These are phyloP conservation scores for Gyrodon lividus DNA, from an alignment of 768 basidiomycete species.

Conservation along the genomic window DNA sequence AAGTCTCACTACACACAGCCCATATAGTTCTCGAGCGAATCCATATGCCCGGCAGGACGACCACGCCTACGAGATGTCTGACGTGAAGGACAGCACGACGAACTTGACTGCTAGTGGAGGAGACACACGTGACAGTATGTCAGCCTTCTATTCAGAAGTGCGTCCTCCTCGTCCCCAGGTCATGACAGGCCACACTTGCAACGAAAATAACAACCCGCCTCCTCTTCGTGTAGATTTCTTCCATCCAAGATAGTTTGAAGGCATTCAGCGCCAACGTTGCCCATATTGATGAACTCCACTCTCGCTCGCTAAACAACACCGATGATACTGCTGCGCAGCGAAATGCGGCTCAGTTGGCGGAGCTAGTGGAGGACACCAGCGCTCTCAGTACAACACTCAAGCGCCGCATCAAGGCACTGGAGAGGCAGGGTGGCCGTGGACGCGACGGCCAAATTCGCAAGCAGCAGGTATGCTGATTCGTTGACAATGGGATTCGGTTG, in stretches of 20 bases:
- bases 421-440: slow-evolving; percentile 59
- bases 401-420: slow-evolving; percentile 67
- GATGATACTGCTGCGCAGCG: slow-evolving; percentile 66
- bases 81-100: slow-evolving; percentile 58
- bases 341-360: slow-evolving; percentile 61
- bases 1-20: slow-evolving; percentile 22
- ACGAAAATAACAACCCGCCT: too few species aligned
- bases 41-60: slow-evolving; percentile 69
- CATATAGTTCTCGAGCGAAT: slow-evolving; percentile 44
- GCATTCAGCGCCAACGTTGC: slow-evolving; percentile 69
- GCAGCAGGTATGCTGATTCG: slow-evolving; percentile 56
- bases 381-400: slow-evolving; percentile 68
- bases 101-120: slow-evolving; percentile 41
- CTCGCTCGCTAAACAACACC: slow-evolving; percentile 71
- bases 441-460: slow-evolving; percentile 74
- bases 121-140: slow-evolving; percentile 64
- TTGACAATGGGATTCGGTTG: neutral
- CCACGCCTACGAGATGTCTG: slow-evolving; percentile 66
- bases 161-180: slow-evolving; percentile 11
- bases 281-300: slow-evolving; percentile 70
- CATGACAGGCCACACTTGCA: too few species aligned
- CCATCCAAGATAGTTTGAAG: slow-evolving; percentile 67
- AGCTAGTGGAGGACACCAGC: slow-evolving; percentile 70
- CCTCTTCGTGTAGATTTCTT: slow-evolving; percentile 54
- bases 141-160: slow-evolving; percentile 74